Base-by-base conservation (phyloP, 345 rosid species). In the Eucalyptus sp. region DNA sequence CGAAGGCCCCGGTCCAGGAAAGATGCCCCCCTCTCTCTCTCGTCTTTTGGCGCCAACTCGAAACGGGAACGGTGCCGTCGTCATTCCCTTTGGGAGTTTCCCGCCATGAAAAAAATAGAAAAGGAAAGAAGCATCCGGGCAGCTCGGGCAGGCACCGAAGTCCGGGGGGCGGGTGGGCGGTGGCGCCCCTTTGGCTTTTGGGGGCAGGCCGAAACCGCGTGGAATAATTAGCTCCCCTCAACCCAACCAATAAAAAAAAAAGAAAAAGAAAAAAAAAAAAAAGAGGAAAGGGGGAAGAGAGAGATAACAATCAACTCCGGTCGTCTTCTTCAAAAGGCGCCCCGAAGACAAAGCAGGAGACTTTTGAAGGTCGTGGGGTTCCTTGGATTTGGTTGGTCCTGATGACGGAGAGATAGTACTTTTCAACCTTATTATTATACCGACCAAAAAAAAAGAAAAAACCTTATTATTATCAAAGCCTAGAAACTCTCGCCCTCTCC, bases 191-290 rank as follows among this genome's bases (percentile, higher is more conserved):
- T 29, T 9, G 80, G 52, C 79, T 27, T 87, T 37, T 5, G 25
- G 62, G 58, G 44, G 62, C 64, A 56, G 86, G 50, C 51, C 18
- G 64, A 88, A 88, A 88, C 89, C 89, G 89, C 89, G 89, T 88
- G 68, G 52, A 64, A 17, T 31, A 44, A 60, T 33, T 10, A 71
- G 46, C 46, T 37, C 46, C 46, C 27, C 48, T 24, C 48, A 1
- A 0, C 44, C 43, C 6, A 17, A 10, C 10, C 10, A 33, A 68
- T 8, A 8, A 68, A 31, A 16, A 62, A 3, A 8, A 5, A 0
- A 9, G 7, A 7, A 14, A 64, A 14, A 7, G 3, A 0, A 66
- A 31, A 41, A 41, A 1, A 41, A 4, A 41, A 41, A 4, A 41
- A 41, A 41, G 4, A 4, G 41, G 10, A 31, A 31, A 16, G 20